These are phyloP conservation scores for Tylopilus rubrobrunneus DNA, from an alignment of 768 basidiomycete genomes.

Conservation along the genomic window DNA sequence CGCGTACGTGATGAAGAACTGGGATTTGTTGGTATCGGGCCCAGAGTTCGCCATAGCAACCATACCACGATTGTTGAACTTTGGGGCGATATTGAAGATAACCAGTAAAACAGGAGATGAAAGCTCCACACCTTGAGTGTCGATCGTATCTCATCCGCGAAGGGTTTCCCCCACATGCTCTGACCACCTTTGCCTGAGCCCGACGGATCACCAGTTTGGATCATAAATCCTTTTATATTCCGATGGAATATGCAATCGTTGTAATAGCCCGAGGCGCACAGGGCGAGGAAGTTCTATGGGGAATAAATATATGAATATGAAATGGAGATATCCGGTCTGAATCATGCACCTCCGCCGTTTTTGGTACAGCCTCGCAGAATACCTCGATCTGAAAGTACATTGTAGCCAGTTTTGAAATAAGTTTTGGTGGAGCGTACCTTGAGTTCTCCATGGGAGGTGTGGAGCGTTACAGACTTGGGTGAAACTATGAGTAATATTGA, in stretches of 20 bases:
- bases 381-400: conserved; percentile 63
- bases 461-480: conserved; percentile 83
- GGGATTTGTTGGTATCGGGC: conserved; percentile 87
- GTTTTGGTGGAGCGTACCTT: conserved; percentile 55
- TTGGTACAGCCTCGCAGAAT: conserved; percentile 96
- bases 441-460: conserved; percentile 92
- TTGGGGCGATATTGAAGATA: too few relatives aligned
- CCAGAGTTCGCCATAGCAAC: conserved; percentile 99
- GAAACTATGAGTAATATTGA: conserved; percentile 6
- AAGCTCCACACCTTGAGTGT: conserved; percentile 74
- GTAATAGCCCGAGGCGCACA: conserved; percentile 88
- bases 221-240: conserved; percentile 96
- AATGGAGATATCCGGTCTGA: neutral
- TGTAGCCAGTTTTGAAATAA: neutral
- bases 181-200: conserved; percentile 96
- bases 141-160: conserved; percentile 87
- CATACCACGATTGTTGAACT: conserved; percentile 95
- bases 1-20: conserved; percentile 86
- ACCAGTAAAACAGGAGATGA: too few relatives aligned
- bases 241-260: conserved; percentile 85
- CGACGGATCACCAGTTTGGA: conserved; percentile 86
- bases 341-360: conserved; percentile 79
- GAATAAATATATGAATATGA: neutral
- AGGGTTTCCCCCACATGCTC: conserved; percentile 92
- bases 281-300: conserved; percentile 86